Percentiles rank a stretch among this genome's conserved stretches.
Evolutionary conservation across 1,284 basidiomycete species (phyloP).

Genomic region (Ganoderma resinaceum): DNA sequence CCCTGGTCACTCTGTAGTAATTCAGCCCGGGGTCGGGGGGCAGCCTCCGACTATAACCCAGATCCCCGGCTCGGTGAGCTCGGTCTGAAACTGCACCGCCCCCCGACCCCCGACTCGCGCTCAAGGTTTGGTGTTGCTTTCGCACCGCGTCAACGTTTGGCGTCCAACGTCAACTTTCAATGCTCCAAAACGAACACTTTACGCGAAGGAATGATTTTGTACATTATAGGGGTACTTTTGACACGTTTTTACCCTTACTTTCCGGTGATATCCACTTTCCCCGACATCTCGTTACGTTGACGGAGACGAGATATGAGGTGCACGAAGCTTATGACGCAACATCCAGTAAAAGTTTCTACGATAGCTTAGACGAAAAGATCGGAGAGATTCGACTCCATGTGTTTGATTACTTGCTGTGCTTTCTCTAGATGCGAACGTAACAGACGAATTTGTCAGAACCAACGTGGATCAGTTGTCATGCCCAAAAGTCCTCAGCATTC

Average conservation of each 20-base stretch:
- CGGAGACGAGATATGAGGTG: conserved; percentile 6
- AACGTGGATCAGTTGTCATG: conserved; percentile 9
- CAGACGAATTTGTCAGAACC: background rate
- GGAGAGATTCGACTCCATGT: background rate
- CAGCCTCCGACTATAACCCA: conserved; percentile 66
- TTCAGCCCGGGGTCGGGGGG: conserved; percentile 71
- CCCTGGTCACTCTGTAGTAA: conserved; percentile 71
- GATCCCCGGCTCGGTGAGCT: conserved; percentile 54
- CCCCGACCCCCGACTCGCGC: background rate
- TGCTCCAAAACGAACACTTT: background rate
- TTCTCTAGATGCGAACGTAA: conserved; percentile 5
- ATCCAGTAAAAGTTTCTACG: background rate
- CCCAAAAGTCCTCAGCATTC: background rate
- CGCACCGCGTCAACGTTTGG: background rate
- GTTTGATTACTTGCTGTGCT: conserved; percentile 2
- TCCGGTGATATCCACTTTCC: background rate
- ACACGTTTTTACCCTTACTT: background rate
- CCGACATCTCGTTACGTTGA: conserved; percentile 3
- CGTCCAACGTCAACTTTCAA: background rate
- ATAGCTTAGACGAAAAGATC: background rate
- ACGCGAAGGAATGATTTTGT: background rate
- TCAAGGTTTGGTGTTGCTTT: background rate
- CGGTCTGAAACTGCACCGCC: conserved; percentile 24
- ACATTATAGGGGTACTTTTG: background rate
- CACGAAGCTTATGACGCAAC: background rate